Base-by-base conservation (phyloP, 768 basidiomycete genomes). In the Tubosaeta sp. region DNA sequence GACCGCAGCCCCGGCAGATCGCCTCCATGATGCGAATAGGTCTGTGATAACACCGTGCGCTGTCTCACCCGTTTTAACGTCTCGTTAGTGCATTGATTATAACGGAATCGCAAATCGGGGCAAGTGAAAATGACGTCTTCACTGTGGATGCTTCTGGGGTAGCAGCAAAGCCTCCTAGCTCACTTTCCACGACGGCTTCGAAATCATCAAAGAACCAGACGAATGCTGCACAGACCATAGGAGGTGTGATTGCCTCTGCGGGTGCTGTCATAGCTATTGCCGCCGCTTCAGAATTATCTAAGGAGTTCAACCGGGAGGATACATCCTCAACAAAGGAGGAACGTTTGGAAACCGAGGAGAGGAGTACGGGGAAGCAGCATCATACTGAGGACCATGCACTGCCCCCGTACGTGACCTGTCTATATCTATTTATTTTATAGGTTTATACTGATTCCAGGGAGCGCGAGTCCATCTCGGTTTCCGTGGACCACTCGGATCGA, bases 391-490 rank as follows among this genome's bases (percentile, higher is more conserved):
- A 43, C 25, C 36, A 50, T 38, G 39, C 6, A 13, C 30, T 3
- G 0, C 25, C 22, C n/a, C 43, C 46, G 59, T 60, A n/a, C 42
- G 59, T 47, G 6, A 35, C 21, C 14, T 11, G 25, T 25, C 24
- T 3, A 6, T 35, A 2, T 8, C 11, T 27, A 3, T 18, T 24
- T 3, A 25, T 6, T 24, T 52, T 22, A 40, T 18, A 12, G 13
- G 35, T 25, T 18, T 21, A 39, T 11, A 27, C 27, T n/a, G 16
- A 34, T n/a, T 30, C 29, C 19, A 60, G 59, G 42, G 42, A 27
- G n/a, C 10, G 6, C 8, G 31, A 41, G 9, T 18, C 41, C 12
- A 8, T 18, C 14, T 12, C 25, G 11, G 27, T 19, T 6, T n/a
- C 30, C 10, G 25, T n/a, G 10, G 32, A 16, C 22, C 8, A 12